These are phyloP conservation scores for Biscogniauxia mediterranea DNA, from an alignment of 2,329 filamentous ascomycete species.

Conservation along the genomic window DNA sequence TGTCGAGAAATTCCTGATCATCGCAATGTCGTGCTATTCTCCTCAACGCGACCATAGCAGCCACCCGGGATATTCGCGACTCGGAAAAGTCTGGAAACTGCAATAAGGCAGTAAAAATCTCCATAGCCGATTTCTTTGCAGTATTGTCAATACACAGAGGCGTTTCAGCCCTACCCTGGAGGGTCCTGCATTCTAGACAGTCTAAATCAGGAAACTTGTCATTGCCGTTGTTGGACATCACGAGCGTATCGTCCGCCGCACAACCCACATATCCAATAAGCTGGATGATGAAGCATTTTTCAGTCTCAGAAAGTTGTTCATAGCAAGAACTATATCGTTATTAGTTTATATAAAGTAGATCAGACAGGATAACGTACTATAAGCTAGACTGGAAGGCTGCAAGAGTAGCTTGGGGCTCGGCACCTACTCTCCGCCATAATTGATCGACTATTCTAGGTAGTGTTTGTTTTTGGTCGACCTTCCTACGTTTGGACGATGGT, in stretches of 20 bases:
- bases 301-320: slow-evolving; percentile 43
- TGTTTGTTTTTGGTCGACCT: slow-evolving; percentile 22
- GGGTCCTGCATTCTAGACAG: slow-evolving; percentile 26
- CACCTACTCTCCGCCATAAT: slow-evolving; percentile 31
- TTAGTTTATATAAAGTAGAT: slow-evolving; percentile 11
- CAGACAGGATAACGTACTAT: slow-evolving; percentile 42
- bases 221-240: slow-evolving; percentile 8
- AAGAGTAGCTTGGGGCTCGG: slow-evolving; percentile 25
- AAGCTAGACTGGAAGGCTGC: slow-evolving; percentile 37
- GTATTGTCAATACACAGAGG: slow-evolving; percentile 20
- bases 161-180: slow-evolving; percentile 1
- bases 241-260: slow-evolving; percentile 48
- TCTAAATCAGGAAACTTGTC: slow-evolving; percentile 9
- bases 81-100: slow-evolving; percentile 45
- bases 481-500: slow-evolving; percentile 33
- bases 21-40: slow-evolving; percentile 67
- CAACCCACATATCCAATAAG: slow-evolving; percentile 58
- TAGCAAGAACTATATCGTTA: slow-evolving; percentile 43
- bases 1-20: slow-evolving; percentile 58
- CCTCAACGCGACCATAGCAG: slow-evolving; percentile 69
- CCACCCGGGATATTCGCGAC: slow-evolving; percentile 62
- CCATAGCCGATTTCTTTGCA: slow-evolving; percentile 39
- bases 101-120: slow-evolving; percentile 47
- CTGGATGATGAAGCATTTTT: slow-evolving; percentile 53
- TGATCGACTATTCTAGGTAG: slow-evolving; percentile 23